Evolutionary conservation across 2,329 filamentous ascomycete genomes (phyloP), one percentile per base, ranked within the genome.

Genomic region (Ophiosphaerella herpotricha): DNA sequence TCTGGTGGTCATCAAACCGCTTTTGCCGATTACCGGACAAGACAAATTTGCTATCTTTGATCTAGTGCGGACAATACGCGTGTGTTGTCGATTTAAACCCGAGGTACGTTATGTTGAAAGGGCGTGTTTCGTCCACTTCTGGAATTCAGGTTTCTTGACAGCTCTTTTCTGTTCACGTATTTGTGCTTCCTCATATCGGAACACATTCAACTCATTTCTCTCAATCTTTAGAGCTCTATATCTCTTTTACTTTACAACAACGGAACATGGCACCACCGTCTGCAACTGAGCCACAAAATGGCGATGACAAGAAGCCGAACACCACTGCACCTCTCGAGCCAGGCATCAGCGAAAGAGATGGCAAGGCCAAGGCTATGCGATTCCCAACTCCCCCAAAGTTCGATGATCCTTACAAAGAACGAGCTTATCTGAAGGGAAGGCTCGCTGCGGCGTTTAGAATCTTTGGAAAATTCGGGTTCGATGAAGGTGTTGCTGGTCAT

Each of bases 401-500:
- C 39, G 67, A 73, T 18, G 71, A 74, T 26, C 61, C 63, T 4
- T 67, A 70, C 55, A 72, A 70, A 39, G 71, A 73, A 59, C 63
- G 72, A 7, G 66, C 63, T 16, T 73, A 73, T 35, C 53, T 74
- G 31, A 74, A 74, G 52, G 68, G 71, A 7, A 58, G 68, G 46
- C 63, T 74, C 29, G 72, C 72, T 35, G 71, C 70, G 13, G 71
- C 72, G 1, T 74, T 74, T 47, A 56, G 72, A 5, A 73, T 74
- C 43, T 74, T 74, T 46, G 72, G 71, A 11, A 74, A 73, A 49
- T 72, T 67, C 42, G 71, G 71, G 2, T 74, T 71, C 46, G 72
- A 74, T 26, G 72, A 74, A 50, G 72, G 71, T 29, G 82, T 87
- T 29, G 84, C 84, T 7, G 84, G 85, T 1, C 84, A 87, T 61